Evolutionary conservation across 2,329 filamentous ascomycete genomes (phyloP).

Genomic region (Xylaria sp.): DNA sequence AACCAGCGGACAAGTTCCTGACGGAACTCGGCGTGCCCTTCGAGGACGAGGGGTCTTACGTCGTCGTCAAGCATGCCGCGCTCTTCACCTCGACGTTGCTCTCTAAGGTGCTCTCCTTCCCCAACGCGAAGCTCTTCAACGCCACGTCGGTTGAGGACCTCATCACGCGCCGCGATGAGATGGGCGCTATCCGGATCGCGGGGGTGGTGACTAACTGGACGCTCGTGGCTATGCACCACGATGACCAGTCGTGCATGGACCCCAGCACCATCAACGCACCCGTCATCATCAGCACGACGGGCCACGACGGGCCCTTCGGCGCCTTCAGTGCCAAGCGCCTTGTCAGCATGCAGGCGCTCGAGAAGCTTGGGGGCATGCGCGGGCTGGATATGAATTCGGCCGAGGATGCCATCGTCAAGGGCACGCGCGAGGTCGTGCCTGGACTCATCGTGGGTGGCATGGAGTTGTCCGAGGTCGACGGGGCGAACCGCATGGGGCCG

Average conservation of each 20-base stretch:
- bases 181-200: constrained; percentile 70
- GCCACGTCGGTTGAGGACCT: constrained; percentile 91
- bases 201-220: constrained; percentile 98
- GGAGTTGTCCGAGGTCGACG: constrained; percentile 90
- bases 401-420: constrained; percentile 92
- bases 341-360: constrained; percentile 83
- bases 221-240: constrained; percentile 83
- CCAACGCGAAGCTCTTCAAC: constrained; percentile 97
- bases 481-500: constrained; percentile 84
- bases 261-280: constrained; percentile 96
- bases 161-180: constrained; percentile 73
- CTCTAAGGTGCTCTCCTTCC: constrained; percentile 80
- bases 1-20: constrained; percentile 86
- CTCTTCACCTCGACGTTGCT: constrained; percentile 90
- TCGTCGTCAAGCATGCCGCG: constrained; percentile 92
- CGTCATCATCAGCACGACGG: constrained; percentile 85
- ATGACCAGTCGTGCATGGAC: constrained; percentile 95
- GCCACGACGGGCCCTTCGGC: constrained; percentile 89
- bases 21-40: constrained; percentile 81
- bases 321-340: constrained; percentile 91
- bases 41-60: constrained; percentile 86
- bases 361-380: constrained; percentile 88
- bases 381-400: constrained; percentile 91
- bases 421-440: constrained; percentile 84
- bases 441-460: constrained; percentile 93